A percentile compares a stretch with the other conserved stretches of the same genome.
These are phyloP conservation scores for Claviceps pazoutovae DNA, from an alignment of 2,329 filamentous ascomycete genomes.

Conservation along the genomic window DNA sequence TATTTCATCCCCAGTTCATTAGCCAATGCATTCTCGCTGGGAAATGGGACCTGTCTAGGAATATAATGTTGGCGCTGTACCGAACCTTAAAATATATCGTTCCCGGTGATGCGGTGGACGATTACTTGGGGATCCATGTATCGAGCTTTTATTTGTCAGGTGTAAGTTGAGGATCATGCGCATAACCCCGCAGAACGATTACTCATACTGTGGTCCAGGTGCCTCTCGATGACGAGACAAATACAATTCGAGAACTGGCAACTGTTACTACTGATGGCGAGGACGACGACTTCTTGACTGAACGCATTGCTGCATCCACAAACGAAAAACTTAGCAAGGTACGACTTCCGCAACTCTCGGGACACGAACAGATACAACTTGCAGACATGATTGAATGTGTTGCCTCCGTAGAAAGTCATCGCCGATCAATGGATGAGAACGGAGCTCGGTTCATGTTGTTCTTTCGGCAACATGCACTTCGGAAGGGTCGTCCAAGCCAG, in stretches of 20 bases:
- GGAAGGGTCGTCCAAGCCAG: slow-evolving; percentile 49
- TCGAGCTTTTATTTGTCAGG: slow-evolving; percentile 1
- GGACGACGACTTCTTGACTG: slow-evolving; percentile 47
- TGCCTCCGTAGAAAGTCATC: slow-evolving; percentile 71
- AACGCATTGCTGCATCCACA: slow-evolving; percentile 54
- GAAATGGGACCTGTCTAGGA: slow-evolving; percentile 57
- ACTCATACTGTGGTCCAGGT: background rate
- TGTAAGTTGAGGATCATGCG: slow-evolving; percentile 1
- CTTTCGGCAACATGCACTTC: slow-evolving; percentile 66
- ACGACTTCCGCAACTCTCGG: slow-evolving; percentile 65
- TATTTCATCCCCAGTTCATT: slow-evolving; percentile 86
- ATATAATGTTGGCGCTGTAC: slow-evolving; percentile 57
- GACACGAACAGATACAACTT: slow-evolving; percentile 74
- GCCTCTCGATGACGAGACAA: slow-evolving; percentile 4
- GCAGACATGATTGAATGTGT: slow-evolving; percentile 76
- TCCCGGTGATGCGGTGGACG: slow-evolving; percentile 67
- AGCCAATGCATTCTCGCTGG: slow-evolving; percentile 76
- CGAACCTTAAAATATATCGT: slow-evolving; percentile 70
- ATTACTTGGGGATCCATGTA: slow-evolving; percentile 50
- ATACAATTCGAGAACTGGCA: slow-evolving; percentile 22
- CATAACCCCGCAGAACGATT: background rate
- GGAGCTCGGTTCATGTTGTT: slow-evolving; percentile 78
- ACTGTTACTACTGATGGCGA: slow-evolving; percentile 29
- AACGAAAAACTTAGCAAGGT: slow-evolving; percentile 65
- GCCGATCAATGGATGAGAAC: slow-evolving; percentile 81